phyloP scores from a whole-genome alignment of 2,329 filamentous ascomycete species.

The Aspergillus awamori region DNA sequence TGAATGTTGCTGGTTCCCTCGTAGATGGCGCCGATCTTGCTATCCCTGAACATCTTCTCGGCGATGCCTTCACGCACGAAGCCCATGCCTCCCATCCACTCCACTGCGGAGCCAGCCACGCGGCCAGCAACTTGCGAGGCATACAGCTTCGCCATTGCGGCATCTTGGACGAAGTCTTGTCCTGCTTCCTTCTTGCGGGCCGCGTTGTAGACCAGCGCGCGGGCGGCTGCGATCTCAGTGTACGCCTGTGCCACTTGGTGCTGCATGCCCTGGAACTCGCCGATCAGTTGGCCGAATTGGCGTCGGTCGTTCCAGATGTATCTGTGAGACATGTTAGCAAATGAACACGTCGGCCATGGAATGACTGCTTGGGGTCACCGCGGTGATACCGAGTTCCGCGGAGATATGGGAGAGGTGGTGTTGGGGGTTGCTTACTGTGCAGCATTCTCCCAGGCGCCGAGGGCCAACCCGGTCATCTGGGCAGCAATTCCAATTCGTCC shows the following conservation, averaged over 20 bases:
- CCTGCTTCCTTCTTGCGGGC: slow-evolving; percentile 97
- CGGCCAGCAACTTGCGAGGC: slow-evolving; percentile 88
- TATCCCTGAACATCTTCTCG: slow-evolving; percentile 97
- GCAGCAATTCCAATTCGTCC: slow-evolving; percentile 96
- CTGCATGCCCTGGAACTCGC: slow-evolving; percentile 99
- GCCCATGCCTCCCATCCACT: slow-evolving; percentile 99
- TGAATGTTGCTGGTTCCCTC: slow-evolving; percentile 77
- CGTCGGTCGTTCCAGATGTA: slow-evolving; percentile 99
- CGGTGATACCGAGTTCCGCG: no score
- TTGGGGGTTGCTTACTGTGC: slow-evolving; percentile 60
- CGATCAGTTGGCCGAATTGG: slow-evolving; percentile 91
- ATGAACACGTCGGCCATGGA: no score
- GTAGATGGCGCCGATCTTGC: slow-evolving; percentile 98
- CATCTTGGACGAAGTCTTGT: slow-evolving; percentile 91
- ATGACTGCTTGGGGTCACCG: no score
- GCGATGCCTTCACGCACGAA: slow-evolving; percentile 95
- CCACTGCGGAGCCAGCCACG: slow-evolving; percentile 82
- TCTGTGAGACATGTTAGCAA: slow-evolving; percentile 37
- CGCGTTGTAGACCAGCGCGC: slow-evolving; percentile 92
- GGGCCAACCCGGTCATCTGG: slow-evolving; percentile 95
- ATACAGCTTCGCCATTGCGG: slow-evolving; percentile 97
- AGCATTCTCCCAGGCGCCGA: slow-evolving; percentile 94
- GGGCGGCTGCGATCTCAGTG: slow-evolving; percentile 87
- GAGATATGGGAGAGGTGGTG: background rate
- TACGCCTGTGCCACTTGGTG: slow-evolving; percentile 97